Conservation (phyloP, 2,329 filamentous ascomycete genomes). For the Lachnellula willkommii region DNA sequence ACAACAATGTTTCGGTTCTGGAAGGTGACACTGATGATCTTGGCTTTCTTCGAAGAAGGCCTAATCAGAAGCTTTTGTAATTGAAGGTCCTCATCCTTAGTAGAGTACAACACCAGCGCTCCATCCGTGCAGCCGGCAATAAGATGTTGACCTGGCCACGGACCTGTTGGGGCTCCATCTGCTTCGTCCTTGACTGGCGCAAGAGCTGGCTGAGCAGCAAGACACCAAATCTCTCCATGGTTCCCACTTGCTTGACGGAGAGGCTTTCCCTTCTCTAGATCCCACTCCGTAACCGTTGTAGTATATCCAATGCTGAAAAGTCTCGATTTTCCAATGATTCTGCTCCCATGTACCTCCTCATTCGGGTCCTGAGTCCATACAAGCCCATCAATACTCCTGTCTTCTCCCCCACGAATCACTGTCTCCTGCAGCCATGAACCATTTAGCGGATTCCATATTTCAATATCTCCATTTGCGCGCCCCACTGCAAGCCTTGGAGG, state of each 20-base stretch:
- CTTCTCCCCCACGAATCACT: constrained; percentile 75
- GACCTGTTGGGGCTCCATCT: constrained; percentile 28
- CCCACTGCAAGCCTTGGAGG: constrained; percentile 79
- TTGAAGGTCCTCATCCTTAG: constrained; percentile 74
- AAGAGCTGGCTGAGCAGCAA: constrained; percentile 70
- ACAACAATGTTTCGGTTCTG: constrained; percentile 78
- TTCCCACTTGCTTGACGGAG: constrained; percentile 82
- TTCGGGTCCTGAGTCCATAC: constrained; percentile 87
- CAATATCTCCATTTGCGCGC: constrained; percentile 89
- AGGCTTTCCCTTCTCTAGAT: constrained; percentile 72
- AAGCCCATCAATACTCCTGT: constrained; percentile 82
- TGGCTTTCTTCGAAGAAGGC: constrained; percentile 74
- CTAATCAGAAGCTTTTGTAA: constrained; percentile 73
- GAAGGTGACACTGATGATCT: constrained; percentile 87
- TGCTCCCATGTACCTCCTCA: constrained; percentile 57
- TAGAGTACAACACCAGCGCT: constrained; percentile 79
- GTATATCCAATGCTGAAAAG: constrained; percentile 97
- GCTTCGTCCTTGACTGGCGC: constrained; percentile 15
- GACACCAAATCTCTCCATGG: constrained; percentile 95
- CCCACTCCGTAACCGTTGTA: constrained; percentile 90
- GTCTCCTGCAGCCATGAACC: constrained; percentile 81
- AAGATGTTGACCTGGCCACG: constrained; percentile 51
- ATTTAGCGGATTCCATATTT: constrained; percentile 88
- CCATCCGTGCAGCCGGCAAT: constrained; percentile 90
- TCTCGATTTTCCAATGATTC: constrained; percentile 65